Conservation (phyloP, 73 alveolate genomes). For the Chromera velia region DNA sequence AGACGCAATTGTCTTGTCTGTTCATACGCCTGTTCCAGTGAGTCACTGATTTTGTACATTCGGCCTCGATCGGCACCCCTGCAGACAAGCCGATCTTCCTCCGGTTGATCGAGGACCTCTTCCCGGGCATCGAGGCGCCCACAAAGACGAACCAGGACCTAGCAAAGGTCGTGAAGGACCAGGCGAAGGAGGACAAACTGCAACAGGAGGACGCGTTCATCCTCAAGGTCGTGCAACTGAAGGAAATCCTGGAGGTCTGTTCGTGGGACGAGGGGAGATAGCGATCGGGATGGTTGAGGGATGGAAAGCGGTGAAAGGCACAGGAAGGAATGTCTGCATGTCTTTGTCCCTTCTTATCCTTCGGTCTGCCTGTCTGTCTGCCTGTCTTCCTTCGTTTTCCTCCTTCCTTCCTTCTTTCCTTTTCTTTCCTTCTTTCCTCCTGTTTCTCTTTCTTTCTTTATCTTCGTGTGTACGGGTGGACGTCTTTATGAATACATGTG, state of each 20-base stretch:
- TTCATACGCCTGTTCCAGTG: too few species aligned
- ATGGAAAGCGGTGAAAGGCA: too few species aligned
- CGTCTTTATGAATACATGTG: too few species aligned
- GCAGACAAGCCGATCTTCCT: constrained; percentile 69
- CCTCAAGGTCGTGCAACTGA: constrained; percentile 85
- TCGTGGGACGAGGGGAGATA: background rate
- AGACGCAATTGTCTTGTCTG: too few species aligned
- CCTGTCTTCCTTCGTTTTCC: too few species aligned
- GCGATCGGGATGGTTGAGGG: background rate
- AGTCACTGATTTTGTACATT: too few species aligned
- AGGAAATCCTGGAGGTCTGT: constrained; percentile 65
- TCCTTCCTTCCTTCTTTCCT: too few species aligned
- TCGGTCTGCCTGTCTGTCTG: too few species aligned
- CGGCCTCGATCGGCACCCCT: too few species aligned
- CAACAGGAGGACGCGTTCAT: constrained; percentile 94
- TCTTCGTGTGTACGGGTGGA: background rate
- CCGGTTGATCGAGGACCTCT: constrained; percentile 91
- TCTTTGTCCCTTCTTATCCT: too few species aligned
- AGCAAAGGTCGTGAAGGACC: constrained; percentile 56
- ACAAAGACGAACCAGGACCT: constrained; percentile 65
- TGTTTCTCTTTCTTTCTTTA: background rate
- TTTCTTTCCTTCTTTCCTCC: background rate
- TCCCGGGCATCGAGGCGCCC: constrained; percentile 93
- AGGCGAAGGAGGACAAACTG: constrained; percentile 64
- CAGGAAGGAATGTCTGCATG: too few species aligned